A percentile compares a stretch with the other conserved stretches of the same genome.
Conservation (phyloP, 2,329 filamentous ascomycete species). For the Aspergillus niger region DNA sequence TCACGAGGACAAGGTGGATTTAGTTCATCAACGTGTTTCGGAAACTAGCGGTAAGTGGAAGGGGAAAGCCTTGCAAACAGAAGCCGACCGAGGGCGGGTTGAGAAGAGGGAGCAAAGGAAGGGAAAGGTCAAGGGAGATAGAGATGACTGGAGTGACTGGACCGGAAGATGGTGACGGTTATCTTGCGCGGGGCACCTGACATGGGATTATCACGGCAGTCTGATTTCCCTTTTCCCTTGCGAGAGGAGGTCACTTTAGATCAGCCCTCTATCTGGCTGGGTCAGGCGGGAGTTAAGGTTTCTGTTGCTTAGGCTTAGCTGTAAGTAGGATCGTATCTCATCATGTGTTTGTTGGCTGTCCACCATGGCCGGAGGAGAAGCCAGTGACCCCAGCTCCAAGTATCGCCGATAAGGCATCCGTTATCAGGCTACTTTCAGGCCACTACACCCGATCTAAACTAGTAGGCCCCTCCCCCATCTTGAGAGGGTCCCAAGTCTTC, state of each 20-base stretch:
- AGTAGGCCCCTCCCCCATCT: not conserved
- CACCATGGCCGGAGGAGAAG: not conserved
- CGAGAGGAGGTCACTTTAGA: not conserved
- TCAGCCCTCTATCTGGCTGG: not conserved
- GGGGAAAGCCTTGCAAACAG: not conserved
- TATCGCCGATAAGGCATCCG: conserved; percentile 6
- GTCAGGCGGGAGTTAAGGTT: not conserved
- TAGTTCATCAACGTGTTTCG: not conserved
- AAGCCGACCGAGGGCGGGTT: not conserved
- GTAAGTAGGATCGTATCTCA: conserved; percentile 6
- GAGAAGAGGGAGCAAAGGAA: not conserved
- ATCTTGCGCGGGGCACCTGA: conserved; percentile 24
- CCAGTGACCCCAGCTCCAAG: not conserved
- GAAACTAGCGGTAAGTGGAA: not conserved
- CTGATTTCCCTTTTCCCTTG: not conserved
- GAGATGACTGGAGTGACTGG: not conserved
- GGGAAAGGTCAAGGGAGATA: not conserved
- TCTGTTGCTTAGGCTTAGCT: not conserved
- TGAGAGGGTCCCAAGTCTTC: not conserved
- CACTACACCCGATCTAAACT: not conserved
- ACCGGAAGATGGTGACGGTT: not conserved
- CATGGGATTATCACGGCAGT: conserved; percentile 6
- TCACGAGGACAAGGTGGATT: not conserved
- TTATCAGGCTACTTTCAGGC: conserved; percentile 7
- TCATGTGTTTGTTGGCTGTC: conserved; percentile 10